These are phyloP conservation scores for Agaricus subrufescens DNA, from an alignment of 768 basidiomycete species.

Conservation along the genomic window DNA sequence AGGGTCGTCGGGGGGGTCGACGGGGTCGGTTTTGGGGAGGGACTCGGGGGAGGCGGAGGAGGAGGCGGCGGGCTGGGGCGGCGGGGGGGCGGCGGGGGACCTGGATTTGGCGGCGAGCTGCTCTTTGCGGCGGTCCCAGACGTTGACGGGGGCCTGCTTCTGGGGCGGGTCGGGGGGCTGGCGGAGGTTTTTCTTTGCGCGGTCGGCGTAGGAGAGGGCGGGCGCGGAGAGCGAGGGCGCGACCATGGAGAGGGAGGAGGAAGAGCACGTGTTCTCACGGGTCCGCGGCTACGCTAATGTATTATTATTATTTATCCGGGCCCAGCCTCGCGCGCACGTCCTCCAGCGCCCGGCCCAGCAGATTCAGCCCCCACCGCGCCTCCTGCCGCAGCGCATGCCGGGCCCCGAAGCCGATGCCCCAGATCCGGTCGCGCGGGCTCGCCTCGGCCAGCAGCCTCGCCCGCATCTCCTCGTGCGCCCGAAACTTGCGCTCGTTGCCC, in stretches of 20 bases:
- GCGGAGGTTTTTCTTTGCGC: constrained; percentile 38
- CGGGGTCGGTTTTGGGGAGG: neutral
- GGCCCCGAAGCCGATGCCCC: constrained; percentile 56
- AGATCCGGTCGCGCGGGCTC: constrained; percentile 56
- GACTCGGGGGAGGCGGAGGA: neutral
- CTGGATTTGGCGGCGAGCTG: constrained; percentile 17
- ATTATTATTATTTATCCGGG: neutral
- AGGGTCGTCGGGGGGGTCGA: constrained; percentile 10
- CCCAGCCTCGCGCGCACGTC: constrained; percentile 25
- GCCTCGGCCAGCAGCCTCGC: constrained; percentile 50
- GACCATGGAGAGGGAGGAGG: constrained; percentile 15
- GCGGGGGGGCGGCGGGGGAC: neutral
- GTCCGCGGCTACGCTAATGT: no score
- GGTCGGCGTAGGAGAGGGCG: constrained; percentile 55
- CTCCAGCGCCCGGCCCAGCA: constrained; percentile 46
- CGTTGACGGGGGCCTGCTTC: constrained; percentile 16
- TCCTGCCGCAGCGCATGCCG: constrained; percentile 37
- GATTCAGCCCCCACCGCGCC: constrained; percentile 52
- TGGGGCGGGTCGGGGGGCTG: neutral
- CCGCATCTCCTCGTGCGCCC: constrained; percentile 38
- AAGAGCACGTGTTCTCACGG: constrained; percentile 8
- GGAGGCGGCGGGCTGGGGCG: constrained; percentile 7
- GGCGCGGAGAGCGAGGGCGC: constrained; percentile 19
- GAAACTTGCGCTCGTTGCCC: constrained; percentile 53
- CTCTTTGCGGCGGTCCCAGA: constrained; percentile 22